Base-by-base conservation (phyloP, 345 rosid genomes). In the Citrus inodora region DNA sequence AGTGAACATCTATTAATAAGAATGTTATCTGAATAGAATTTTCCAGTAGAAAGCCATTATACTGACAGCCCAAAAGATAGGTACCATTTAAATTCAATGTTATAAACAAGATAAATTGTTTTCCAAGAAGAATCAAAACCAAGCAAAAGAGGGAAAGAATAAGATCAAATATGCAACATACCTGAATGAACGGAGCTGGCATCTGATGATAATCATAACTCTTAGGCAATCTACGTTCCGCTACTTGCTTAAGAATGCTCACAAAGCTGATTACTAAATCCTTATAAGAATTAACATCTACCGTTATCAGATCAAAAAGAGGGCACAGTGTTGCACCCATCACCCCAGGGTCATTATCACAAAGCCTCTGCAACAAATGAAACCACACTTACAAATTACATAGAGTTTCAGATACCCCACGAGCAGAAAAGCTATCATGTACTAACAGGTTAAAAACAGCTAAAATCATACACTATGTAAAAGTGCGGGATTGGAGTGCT, bases 121-220 rank as follows among this genome's bases (percentile, higher is more conserved):
- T 40, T 25, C 27, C 72, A 69, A 14, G 7, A 69, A 42, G 58
- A 24, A 42, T 25, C 58, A 42, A 69, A 69, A 69, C 56, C 46
- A 64, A 28, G 2, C 55, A 38, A 69, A 79, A 28, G 46, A 22
- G 30, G 16, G 48, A 51, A 59, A 17, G 46, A 79, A 58, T 38
- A 59, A 8, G 76, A 40, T 25, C 68, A 40, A 83, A 37, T 71
- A 48, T n/a, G 75, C 8, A 65, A 24, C 56, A 35, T 79, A 96
- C 99, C 98, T 92, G 99, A 79, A 96, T 89, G 87, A 92, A 96
- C 7, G 99, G 99, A 80, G 99, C 99, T n/a, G 99, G 95, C 97
- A 94, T 88, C 84, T 88, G 92, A 87, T 96, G 99, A 83, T 96
- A 96, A 86, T 96, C 99, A 67, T 92, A 96, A 83, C 86, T 83